A percentile compares a stretch with the other conserved stretches of the same genome.
phyloP scores from a whole-genome alignment of 1,139 yeast genomes.

The Geotrichum restrictum region DNA sequence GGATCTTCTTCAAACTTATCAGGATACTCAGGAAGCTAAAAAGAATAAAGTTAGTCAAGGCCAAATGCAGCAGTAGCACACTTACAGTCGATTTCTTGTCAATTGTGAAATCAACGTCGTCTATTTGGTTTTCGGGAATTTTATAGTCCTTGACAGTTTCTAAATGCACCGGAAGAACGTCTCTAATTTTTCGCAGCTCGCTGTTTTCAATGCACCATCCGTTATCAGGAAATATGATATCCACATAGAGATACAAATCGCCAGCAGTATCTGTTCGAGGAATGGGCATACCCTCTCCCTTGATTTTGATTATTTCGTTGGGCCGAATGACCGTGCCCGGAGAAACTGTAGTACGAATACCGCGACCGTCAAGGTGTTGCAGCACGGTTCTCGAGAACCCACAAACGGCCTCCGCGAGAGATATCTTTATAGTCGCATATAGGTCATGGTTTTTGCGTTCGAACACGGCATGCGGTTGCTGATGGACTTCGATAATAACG shows the following conservation, averaged over 20 bases:
- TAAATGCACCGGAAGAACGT: conserved; percentile 28
- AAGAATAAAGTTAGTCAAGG: background rate
- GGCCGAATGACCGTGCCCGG: conserved; percentile 73
- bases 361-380: conserved; percentile 80
- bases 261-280: conserved; percentile 51
- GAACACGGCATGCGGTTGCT: conserved; percentile 47
- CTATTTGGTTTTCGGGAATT: conserved; percentile 21
- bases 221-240: conserved; percentile 78
- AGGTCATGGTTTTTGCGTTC: conserved; percentile 62
- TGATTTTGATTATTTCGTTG: conserved; percentile 61
- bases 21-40: conserved; percentile 17
- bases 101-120: conserved; percentile 22
- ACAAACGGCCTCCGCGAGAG: conserved; percentile 75
- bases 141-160: conserved; percentile 13
- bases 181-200: conserved; percentile 29
- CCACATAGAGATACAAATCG: conserved; percentile 66
- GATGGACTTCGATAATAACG: conserved; percentile 58
- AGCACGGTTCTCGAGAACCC: conserved; percentile 69
- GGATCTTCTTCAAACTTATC: conserved; percentile 11
- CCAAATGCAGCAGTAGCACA: background rate
- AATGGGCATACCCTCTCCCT: conserved; percentile 85
- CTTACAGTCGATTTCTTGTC: conserved; percentile 15
- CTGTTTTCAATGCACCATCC: conserved; percentile 34
- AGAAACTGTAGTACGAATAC: conserved; percentile 59
- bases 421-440: conserved; percentile 54